Conservation (phyloP, 495 filamentous ascomycete species). For the Aspergillus kassunensis region DNA sequence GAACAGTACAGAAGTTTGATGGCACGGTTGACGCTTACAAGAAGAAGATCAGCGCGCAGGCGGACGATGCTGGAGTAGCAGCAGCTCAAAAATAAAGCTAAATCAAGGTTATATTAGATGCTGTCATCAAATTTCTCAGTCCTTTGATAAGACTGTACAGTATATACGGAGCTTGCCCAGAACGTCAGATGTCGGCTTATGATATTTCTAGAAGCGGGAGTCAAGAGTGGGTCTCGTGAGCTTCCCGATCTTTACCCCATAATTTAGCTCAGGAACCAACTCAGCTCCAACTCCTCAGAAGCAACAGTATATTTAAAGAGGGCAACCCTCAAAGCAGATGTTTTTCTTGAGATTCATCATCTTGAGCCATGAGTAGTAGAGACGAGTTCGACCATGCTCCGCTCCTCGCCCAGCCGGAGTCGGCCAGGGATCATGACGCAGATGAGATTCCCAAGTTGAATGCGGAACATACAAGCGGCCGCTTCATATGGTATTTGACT, state of each 20-base stretch:
- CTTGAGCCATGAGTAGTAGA: slow-evolving; percentile 22
- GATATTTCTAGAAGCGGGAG: background rate
- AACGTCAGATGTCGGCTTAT: background rate
- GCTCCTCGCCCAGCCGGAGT: slow-evolving; percentile 23
- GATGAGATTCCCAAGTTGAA: slow-evolving; percentile 10
- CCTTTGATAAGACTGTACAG: too few relatives aligned
- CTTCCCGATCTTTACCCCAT: background rate
- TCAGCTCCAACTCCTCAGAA: background rate
- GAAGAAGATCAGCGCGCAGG: slow-evolving; percentile 89
- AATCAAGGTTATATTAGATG: too few relatives aligned
- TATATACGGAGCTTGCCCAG: too few relatives aligned
- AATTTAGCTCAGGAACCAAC: background rate
- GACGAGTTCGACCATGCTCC: slow-evolving; percentile 30
- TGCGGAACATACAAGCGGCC: slow-evolving; percentile 22
- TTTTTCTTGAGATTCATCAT: slow-evolving; percentile 4
- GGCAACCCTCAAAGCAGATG: slow-evolving; percentile 4
- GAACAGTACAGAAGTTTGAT: slow-evolving; percentile 93
- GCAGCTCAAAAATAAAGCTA: slow-evolving; percentile 30
- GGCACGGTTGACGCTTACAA: slow-evolving; percentile 97
- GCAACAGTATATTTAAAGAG: background rate
- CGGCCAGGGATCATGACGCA: slow-evolving; percentile 10
- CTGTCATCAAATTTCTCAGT: too few relatives aligned
- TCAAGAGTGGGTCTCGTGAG: background rate
- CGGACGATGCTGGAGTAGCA: slow-evolving; percentile 78
- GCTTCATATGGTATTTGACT: slow-evolving; percentile 71